These are phyloP conservation scores for Desmodesmus armatus DNA, from an alignment of 139 green algal genomes.

Conservation along the genomic window DNA sequence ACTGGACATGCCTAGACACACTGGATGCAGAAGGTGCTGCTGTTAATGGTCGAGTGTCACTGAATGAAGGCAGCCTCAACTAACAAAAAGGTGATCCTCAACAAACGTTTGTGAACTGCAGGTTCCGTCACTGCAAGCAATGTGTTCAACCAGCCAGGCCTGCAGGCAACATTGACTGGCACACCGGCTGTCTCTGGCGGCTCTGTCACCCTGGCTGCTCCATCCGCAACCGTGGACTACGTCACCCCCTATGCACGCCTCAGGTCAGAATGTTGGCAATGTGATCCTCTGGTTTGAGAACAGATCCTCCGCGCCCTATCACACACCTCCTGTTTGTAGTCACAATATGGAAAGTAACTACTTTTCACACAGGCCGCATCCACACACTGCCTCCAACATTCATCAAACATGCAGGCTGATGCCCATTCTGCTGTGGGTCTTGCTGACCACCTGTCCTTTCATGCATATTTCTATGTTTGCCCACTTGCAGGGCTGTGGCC, in stretches of 20 bases:
- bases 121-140: constrained; percentile 2
- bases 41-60: too few relatives aligned
- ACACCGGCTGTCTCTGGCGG: not conserved
- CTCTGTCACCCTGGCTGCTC: not conserved
- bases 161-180: constrained; percentile 17
- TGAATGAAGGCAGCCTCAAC: too few relatives aligned
- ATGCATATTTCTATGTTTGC: not conserved
- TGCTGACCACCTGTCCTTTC: not conserved
- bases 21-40: too few relatives aligned
- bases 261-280: not conserved
- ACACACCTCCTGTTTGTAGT: too few relatives aligned
- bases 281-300: too few relatives aligned
- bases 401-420: too few relatives aligned
- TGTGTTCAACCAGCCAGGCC: constrained; percentile 5
- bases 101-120: not conserved
- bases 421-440: too few relatives aligned
- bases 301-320: too few relatives aligned
- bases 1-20: not conserved
- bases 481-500: not conserved
- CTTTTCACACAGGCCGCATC: not conserved
- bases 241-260: constrained; percentile 12
- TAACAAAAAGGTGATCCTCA: not conserved
- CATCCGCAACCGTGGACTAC: constrained; percentile 2
- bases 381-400: not conserved
- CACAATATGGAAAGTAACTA: too few relatives aligned